Percentiles rank a stretch among this genome's conserved stretches.
These are phyloP conservation scores for Penicillium ucsense DNA, from an alignment of 495 filamentous ascomycete genomes.

Conservation along the genomic window DNA sequence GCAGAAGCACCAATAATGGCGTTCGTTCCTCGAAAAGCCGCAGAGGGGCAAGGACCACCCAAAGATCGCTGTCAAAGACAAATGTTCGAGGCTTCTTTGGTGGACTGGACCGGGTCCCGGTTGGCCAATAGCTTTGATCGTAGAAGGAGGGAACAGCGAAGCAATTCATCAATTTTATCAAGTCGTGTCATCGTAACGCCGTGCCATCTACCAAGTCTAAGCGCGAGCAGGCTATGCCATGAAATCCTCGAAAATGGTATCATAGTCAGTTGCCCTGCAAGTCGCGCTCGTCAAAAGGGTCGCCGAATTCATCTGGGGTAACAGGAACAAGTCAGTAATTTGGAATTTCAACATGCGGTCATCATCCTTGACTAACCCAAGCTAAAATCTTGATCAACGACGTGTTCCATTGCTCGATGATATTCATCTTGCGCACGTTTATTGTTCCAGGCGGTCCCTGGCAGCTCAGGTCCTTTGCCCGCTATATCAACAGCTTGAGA, in stretches of 20 bases:
- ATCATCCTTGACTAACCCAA: slow-evolving; percentile 24
- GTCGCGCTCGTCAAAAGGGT: slow-evolving; percentile 52
- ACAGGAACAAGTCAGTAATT: not conserved
- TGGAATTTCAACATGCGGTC: not conserved
- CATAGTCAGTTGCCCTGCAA: slow-evolving; percentile 42
- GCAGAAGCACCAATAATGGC: too few relatives aligned
- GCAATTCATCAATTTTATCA: slow-evolving; percentile 1
- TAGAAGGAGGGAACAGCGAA: too few relatives aligned
- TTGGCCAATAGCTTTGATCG: too few relatives aligned
- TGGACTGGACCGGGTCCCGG: too few relatives aligned
- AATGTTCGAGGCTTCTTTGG: too few relatives aligned
- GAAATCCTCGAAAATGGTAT: not conserved
- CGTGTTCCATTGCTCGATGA: slow-evolving; percentile 35
- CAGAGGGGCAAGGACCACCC: too few relatives aligned
- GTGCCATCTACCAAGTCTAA: slow-evolving; percentile 1
- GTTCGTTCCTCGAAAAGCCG: too few relatives aligned
- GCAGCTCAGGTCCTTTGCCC: slow-evolving; percentile 21
- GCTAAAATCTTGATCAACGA: slow-evolving; percentile 40
- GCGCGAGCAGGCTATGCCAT: not conserved
- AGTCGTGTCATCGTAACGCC: not conserved
- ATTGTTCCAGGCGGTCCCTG: slow-evolving; percentile 48
- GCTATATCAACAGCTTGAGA: not conserved
- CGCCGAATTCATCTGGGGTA: slow-evolving; percentile 39
- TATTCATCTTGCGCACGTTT: slow-evolving; percentile 54
- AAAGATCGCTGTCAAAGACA: too few relatives aligned